Evolutionary conservation across 2,329 filamentous ascomycete genomes (phyloP), one percentile per base, ranked within the genome.

Genomic region (Talaromyces piceae): DNA sequence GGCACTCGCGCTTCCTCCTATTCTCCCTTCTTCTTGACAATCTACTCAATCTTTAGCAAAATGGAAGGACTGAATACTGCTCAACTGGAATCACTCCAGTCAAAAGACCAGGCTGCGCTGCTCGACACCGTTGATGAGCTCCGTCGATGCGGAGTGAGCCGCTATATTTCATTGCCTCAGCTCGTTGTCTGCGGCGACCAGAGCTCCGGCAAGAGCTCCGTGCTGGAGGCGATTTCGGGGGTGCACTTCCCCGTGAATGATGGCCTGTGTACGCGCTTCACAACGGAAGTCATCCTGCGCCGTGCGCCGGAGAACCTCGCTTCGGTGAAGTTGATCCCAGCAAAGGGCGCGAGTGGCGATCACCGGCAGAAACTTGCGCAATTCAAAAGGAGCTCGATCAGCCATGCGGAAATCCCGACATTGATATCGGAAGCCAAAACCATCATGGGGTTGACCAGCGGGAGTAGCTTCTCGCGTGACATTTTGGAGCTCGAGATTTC

Each of bases 191-290:
- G 78, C 25, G 81, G 82, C 4, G 77, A 82, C 49, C 79, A 82
- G 51, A 81, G 77, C 0, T 76, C 77, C 1, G 82, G 81, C 2
- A 86, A 86, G 59, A 81, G 77, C n/a, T 84, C 80, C 0, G 79
- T 84, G 0, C 73, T 86, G 0, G 79, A 85, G 56, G 82, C 82
- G 0, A 79, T 86, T 44, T 80, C 81, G 0, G 74, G 77, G 8
- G 76, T 87, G 1, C 73, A 74, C 0, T 84, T 86, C 44, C 82
- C 81, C 0, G 71, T 77, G 50, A 78, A 80, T 54, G 78, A 79
- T 47, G 79, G 75, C 44, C 73, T 82, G 2, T 85, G 81, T 57
- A 85, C 82, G 0, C 71, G 81, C 16, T 84, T 82, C 54, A 76
- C 80, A 3, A 82, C 80, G 23, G 79, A 83, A 59, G 76, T 83